Conservation (phyloP, 148 eudicot genomes). For the Drosera capensis region DNA sequence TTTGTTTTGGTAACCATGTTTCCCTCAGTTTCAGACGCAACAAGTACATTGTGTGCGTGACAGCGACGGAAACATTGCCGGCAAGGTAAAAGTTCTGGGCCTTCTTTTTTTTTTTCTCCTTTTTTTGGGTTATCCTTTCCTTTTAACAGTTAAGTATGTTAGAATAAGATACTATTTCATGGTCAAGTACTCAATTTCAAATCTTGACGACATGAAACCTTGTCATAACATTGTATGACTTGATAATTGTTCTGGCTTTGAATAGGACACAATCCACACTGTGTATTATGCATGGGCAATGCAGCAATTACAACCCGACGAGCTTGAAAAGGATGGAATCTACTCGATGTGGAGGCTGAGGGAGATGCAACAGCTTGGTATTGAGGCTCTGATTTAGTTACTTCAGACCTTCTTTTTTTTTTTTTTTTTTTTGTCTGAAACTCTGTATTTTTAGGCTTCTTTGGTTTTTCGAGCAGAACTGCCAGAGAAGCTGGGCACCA, state of each 20-base stretch:
- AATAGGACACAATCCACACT: constrained; percentile 82
- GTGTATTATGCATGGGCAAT: constrained; percentile 81
- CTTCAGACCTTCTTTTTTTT: no score
- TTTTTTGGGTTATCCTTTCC: no score
- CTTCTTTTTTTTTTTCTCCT: no score
- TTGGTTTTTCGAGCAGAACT: no score
- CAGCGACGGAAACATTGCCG: constrained; percentile 42
- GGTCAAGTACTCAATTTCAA: no score
- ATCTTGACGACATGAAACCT: no score
- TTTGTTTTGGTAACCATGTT: no score
- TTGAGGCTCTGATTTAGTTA: constrained; percentile 57
- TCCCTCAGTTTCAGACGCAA: constrained; percentile 77
- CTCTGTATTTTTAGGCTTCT: no score
- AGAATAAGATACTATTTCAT: no score
- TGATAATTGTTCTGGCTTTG: not conserved
- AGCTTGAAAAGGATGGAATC: constrained; percentile 43
- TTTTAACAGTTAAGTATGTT: no score
- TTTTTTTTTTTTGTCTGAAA: constrained; percentile 3
- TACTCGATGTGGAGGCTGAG: constrained; percentile 79
- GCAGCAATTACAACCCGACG: constrained; percentile 58
- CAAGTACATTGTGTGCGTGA: constrained; percentile 83
- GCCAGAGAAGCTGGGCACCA: no score
- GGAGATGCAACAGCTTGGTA: constrained; percentile 77
- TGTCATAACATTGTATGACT: no score
- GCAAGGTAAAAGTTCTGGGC: constrained; percentile 81